Percentiles rank a stretch among this genome's conserved stretches.
phyloP scores from a whole-genome alignment of 1,139 yeast species.

The Sugiyamaella xylanicola region DNA sequence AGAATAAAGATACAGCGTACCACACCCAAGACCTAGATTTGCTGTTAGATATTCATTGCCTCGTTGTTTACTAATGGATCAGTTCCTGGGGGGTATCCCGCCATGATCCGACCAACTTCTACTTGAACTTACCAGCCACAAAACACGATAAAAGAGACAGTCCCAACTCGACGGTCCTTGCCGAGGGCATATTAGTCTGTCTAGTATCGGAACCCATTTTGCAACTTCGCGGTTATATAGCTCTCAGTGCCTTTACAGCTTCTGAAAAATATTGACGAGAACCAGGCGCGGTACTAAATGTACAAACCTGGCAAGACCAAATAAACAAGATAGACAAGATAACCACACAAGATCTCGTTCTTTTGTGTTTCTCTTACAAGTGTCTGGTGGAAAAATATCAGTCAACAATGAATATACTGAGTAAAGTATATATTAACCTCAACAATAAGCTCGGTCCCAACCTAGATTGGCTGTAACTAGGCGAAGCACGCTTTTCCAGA shows the following conservation, averaged over 20 bases:
- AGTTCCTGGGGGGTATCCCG: too few relatives aligned
- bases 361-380: too few relatives aligned
- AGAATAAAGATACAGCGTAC: constrained; percentile 63
- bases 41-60: not conserved
- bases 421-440: not conserved
- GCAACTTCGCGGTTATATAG: not conserved
- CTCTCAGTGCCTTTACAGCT: too few relatives aligned
- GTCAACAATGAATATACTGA: too few relatives aligned
- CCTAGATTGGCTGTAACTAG: not conserved
- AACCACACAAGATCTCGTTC: too few relatives aligned
- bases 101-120: too few relatives aligned
- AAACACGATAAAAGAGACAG: constrained; percentile 38
- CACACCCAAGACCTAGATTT: constrained; percentile 49
- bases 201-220: constrained; percentile 6
- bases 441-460: not conserved
- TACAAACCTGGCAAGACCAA: too few relatives aligned
- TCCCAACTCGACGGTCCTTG: constrained; percentile 21
- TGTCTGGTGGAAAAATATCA: not conserved
- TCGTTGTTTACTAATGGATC: too few relatives aligned
- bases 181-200: constrained; percentile 15
- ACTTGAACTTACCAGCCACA: constrained; percentile 32
- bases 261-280: too few relatives aligned
- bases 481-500: not conserved
- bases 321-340: too few relatives aligned
- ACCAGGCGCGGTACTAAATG: too few relatives aligned